These are phyloP conservation scores for Tricholomella constricta DNA, from an alignment of 768 basidiomycete genomes.

Conservation along the genomic window DNA sequence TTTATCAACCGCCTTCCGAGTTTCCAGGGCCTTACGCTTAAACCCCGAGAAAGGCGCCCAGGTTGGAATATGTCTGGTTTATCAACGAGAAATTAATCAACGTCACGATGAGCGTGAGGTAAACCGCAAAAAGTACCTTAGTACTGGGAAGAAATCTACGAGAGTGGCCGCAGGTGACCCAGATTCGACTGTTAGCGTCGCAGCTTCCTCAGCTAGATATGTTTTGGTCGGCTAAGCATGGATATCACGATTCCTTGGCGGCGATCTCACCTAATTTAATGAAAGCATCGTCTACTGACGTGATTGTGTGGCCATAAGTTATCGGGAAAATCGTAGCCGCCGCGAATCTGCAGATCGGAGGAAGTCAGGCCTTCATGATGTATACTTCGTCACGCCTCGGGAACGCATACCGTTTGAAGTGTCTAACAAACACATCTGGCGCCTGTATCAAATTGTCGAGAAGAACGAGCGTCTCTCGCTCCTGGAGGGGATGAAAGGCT, in stretches of 20 bases:
- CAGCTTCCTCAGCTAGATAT: conserved; percentile 44
- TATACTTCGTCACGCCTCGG: not conserved
- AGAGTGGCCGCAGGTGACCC: conserved; percentile 48
- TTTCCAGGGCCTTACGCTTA: conserved; percentile 44
- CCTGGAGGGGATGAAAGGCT: conserved; percentile 42
- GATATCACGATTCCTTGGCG: not conserved
- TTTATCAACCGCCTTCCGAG: conserved; percentile 44
- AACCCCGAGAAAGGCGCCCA: conserved; percentile 52
- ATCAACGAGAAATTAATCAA: not conserved
- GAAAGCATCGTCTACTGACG: conserved; percentile 44
- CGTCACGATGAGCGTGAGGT: not conserved
- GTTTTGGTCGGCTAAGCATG: conserved; percentile 7
- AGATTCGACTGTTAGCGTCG: conserved; percentile 45
- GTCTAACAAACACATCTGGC: conserved; percentile 41
- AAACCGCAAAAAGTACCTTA: conserved; percentile 32
- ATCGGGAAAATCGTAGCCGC: conserved; percentile 51
- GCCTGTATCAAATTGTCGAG: conserved; percentile 40
- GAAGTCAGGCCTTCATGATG: not conserved
- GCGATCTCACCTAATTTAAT: conserved; percentile 40
- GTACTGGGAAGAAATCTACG: conserved; percentile 50
- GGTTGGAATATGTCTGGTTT: conserved; percentile 45
- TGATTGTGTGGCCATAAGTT: conserved; percentile 48
- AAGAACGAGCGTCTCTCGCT: conserved; percentile 42
- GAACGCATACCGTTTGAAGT: conserved; percentile 41
- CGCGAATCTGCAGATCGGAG: conserved; percentile 37